These are phyloP conservation scores for Clavispora phyllophila DNA, from an alignment of 805 yeast genomes.

Conservation along the genomic window DNA sequence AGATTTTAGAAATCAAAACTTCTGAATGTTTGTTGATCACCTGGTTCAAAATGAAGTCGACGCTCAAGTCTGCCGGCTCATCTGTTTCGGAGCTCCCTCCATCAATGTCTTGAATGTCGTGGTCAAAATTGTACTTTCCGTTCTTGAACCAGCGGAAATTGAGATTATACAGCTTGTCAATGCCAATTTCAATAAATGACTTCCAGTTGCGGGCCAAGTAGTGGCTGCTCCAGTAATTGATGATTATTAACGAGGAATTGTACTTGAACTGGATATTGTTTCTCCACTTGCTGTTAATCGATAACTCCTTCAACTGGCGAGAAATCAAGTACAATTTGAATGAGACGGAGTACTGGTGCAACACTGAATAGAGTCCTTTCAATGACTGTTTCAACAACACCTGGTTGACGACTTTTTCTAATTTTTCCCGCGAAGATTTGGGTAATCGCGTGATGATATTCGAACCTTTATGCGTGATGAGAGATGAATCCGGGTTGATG, in stretches of 20 bases:
- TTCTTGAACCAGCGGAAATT: slow-evolving; percentile 62
- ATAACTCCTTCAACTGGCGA: slow-evolving; percentile 47
- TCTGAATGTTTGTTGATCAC: slow-evolving; percentile 37
- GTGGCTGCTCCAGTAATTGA: slow-evolving; percentile 58
- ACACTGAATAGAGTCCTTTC: slow-evolving; percentile 47
- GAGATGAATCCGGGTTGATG: slow-evolving; percentile 31
- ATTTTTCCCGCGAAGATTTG: slow-evolving; percentile 25
- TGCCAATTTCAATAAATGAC: slow-evolving; percentile 58
- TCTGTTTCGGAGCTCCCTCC: slow-evolving; percentile 6
- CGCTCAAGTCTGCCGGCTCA: slow-evolving; percentile 28
- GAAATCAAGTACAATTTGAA: slow-evolving; percentile 60
- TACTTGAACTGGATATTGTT: slow-evolving; percentile 56
- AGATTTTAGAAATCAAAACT: slow-evolving; percentile 23
- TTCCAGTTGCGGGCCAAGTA: slow-evolving; percentile 42
- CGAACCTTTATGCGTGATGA: slow-evolving; percentile 26
- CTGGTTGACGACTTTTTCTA: slow-evolving; percentile 55
- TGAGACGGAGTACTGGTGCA: slow-evolving; percentile 57
- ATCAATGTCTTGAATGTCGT: slow-evolving; percentile 12
- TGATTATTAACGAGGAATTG: slow-evolving; percentile 47
- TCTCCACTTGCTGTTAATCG: slow-evolving; percentile 48
- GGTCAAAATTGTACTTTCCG: slow-evolving; percentile 33
- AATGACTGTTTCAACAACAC: slow-evolving; percentile 45
- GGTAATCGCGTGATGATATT: slow-evolving; percentile 28
- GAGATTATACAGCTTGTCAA: slow-evolving; percentile 43
- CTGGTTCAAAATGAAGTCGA: slow-evolving; percentile 31